Conservation (phyloP, 495 filamentous ascomycete genomes). For the Aspergillus taichungensis region DNA sequence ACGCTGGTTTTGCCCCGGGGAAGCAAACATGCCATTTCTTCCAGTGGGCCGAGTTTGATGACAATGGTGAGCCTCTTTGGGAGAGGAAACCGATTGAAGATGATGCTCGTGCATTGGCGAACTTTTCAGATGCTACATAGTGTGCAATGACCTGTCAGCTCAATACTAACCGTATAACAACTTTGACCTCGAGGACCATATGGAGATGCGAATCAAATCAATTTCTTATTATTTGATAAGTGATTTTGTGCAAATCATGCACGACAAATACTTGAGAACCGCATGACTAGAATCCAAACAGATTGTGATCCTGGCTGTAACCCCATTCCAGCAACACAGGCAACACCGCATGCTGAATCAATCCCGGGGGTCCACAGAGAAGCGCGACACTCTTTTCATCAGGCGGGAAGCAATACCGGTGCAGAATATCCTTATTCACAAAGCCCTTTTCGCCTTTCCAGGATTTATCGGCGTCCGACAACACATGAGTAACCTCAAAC, state of each 20-base stretch:
- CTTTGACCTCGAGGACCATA: background rate
- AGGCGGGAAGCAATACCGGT: constrained; percentile 20
- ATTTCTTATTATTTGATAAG: too few relatives aligned
- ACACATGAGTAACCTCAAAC: constrained; percentile 24
- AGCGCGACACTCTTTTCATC: constrained; percentile 14
- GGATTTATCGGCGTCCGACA: constrained; percentile 19
- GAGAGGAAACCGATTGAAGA: constrained; percentile 11
- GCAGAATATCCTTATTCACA: constrained; percentile 19
- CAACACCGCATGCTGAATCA: constrained; percentile 28
- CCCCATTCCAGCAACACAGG: constrained; percentile 21
- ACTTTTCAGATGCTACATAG: constrained; percentile 14
- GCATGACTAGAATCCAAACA: constrained; percentile 20
- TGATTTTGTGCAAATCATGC: too few relatives aligned
- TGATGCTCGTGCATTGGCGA: constrained; percentile 19
- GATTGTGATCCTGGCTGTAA: constrained; percentile 20
- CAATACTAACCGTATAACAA: background rate
- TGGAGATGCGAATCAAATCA: background rate
- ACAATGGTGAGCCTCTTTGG: constrained; percentile 75
- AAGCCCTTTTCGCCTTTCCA: constrained; percentile 24
- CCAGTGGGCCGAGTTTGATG: constrained; percentile 82
- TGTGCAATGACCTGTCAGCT: background rate
- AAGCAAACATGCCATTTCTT: constrained; percentile 75
- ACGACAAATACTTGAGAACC: background rate
- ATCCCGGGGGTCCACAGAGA: constrained; percentile 24
- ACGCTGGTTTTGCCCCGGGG: constrained; percentile 64